Conservation (phyloP, 495 filamentous ascomycete genomes). For the Hypomontagnella submonticulosa region DNA sequence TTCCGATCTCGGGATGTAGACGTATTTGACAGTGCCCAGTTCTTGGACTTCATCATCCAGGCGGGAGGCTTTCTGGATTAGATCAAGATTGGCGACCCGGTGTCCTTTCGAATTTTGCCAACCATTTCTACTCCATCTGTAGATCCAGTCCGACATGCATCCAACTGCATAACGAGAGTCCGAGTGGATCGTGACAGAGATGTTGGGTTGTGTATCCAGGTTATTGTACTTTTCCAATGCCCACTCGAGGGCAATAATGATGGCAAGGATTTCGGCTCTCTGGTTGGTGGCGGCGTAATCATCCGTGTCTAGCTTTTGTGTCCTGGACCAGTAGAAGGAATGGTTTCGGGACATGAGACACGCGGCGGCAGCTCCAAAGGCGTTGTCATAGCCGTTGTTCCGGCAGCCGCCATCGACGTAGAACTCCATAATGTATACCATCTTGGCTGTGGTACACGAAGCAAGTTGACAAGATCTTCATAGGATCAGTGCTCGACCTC, state of each 20-base stretch:
- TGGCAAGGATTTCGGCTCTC: slow-evolving; percentile 53
- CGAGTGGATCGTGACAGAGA: slow-evolving; percentile 45
- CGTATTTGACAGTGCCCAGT: slow-evolving; percentile 47
- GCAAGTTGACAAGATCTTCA: neutral
- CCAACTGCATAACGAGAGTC: slow-evolving; percentile 49
- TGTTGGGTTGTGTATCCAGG: slow-evolving; percentile 9
- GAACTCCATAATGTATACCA: slow-evolving; percentile 57
- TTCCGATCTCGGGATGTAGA: slow-evolving; percentile 38
- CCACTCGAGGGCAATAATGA: slow-evolving; percentile 53
- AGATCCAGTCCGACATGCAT: slow-evolving; percentile 48
- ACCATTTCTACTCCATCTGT: slow-evolving; percentile 46
- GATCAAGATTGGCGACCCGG: slow-evolving; percentile 49
- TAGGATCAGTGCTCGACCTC: too few species aligned
- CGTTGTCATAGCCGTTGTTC: slow-evolving; percentile 42
- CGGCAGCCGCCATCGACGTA: slow-evolving; percentile 55
- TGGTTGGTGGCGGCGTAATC: slow-evolving; percentile 51
- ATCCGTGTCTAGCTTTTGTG: neutral
- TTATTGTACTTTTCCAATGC: slow-evolving; percentile 45
- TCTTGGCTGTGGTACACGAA: slow-evolving; percentile 16
- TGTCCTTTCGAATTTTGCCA: slow-evolving; percentile 43
- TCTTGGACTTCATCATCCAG: slow-evolving; percentile 44
- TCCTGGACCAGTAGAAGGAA: neutral
- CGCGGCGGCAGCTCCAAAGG: slow-evolving; percentile 53
- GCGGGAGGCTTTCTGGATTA: slow-evolving; percentile 48
- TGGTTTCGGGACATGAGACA: slow-evolving; percentile 29